Percentiles rank a stretch among this genome's conserved stretches.
Evolutionary conservation across 2,329 filamentous ascomycete species (phyloP).

Genomic region (Cordyceps cateniannulata): DNA sequence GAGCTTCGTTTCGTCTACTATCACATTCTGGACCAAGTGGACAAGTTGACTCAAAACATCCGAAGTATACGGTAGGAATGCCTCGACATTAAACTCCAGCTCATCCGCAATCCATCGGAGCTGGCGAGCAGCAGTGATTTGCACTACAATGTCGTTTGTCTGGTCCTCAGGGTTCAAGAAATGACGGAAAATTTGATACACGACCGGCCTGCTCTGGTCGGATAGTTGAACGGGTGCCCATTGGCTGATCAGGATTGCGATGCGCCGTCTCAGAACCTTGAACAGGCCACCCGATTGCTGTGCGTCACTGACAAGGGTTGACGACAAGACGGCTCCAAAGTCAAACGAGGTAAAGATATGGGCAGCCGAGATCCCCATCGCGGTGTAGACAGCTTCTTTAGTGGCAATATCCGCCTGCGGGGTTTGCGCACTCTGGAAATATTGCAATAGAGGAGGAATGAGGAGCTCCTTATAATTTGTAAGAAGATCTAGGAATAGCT

Average conservation of each 20-base stretch:
- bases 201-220: constrained; percentile 59
- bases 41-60: constrained; percentile 68
- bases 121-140: constrained; percentile 82
- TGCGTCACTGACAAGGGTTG: constrained; percentile 71
- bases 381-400: constrained; percentile 93
- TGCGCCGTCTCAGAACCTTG: constrained; percentile 79
- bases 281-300: constrained; percentile 57
- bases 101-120: constrained; percentile 77
- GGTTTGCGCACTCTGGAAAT: constrained; percentile 73
- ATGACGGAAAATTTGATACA: constrained; percentile 87
- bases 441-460: constrained; percentile 69
- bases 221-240: constrained; percentile 79
- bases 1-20: constrained; percentile 83
- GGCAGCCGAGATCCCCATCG: constrained; percentile 78
- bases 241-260: constrained; percentile 81
- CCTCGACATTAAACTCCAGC: constrained; percentile 68
- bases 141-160: constrained; percentile 84
- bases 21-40: constrained; percentile 70
- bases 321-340: constrained; percentile 72
- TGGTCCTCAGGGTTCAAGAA: constrained; percentile 71
- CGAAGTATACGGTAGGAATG: constrained; percentile 71
- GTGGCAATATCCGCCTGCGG: constrained; percentile 62
- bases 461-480: constrained; percentile 82
- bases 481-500: constrained; percentile 85
- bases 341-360: constrained; percentile 69